Percentiles rank a stretch among this genome's conserved stretches.
These are phyloP conservation scores for Litsea cubeba DNA, from an alignment of 164 flowering plant genomes.

Conservation along the genomic window DNA sequence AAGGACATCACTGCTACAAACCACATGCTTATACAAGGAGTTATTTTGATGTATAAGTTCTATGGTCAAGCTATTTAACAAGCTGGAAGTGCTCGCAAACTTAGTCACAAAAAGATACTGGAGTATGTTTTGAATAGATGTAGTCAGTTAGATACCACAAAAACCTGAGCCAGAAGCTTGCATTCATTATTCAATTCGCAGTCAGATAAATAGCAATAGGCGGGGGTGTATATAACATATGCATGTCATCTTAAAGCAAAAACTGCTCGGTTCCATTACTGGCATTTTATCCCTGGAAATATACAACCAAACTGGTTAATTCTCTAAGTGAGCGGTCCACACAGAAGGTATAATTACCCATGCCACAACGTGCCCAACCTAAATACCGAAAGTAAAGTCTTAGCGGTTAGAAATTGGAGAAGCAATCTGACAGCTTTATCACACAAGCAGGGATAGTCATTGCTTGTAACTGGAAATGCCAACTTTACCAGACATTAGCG, in stretches of 20 bases:
- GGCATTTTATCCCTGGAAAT: constrained; percentile 5
- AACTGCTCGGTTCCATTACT: constrained; percentile 1
- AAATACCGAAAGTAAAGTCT: neutral
- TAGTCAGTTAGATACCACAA: neutral
- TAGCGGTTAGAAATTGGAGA: neutral
- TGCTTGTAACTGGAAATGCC: constrained; percentile 42
- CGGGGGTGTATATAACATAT: neutral
- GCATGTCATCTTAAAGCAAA: neutral
- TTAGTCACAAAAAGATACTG: neutral
- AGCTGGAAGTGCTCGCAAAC: neutral
- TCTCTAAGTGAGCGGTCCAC: neutral
- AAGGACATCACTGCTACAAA: too few species aligned
- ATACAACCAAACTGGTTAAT: neutral
- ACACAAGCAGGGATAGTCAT: constrained; percentile 9
- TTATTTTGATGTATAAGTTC: too few species aligned
- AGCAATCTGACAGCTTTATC: neutral
- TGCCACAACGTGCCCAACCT: neutral
- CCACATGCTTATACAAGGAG: too few species aligned
- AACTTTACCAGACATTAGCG: constrained; percentile 31
- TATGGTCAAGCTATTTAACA: too few species aligned
- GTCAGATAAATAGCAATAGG: constrained; percentile 2
- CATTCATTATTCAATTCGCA: neutral
- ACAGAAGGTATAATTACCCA: neutral
- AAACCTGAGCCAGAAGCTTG: neutral
- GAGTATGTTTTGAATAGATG: neutral